Evolutionary conservation across 495 filamentous ascomycete genomes (phyloP).

Genomic region (Podospora sp.): DNA sequence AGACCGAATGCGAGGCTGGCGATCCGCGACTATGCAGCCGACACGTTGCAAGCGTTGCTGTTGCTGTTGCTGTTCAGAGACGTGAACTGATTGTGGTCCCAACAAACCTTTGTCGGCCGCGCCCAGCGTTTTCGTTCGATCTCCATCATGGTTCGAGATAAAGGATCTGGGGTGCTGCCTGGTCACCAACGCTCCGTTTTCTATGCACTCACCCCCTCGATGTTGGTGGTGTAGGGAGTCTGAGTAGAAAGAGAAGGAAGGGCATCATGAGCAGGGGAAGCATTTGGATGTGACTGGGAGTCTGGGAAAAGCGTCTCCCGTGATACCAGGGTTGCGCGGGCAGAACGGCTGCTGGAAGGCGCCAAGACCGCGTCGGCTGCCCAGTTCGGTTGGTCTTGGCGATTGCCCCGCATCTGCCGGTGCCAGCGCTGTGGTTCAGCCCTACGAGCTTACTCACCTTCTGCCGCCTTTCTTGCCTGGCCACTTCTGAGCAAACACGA

Average conservation of each 20-base stretch:
- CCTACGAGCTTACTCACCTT: slow-evolving; percentile 3
- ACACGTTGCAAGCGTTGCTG: slow-evolving; percentile 5
- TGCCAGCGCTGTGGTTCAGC: background rate
- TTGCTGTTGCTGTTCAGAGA: background rate
- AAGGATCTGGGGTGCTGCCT: background rate
- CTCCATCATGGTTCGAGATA: background rate
- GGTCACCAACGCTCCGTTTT: background rate
- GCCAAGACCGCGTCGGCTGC: background rate
- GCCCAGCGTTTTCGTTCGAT: background rate
- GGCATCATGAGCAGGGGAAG: background rate
- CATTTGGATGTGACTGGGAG: background rate
- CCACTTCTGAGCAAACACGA: no score
- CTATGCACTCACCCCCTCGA: background rate
- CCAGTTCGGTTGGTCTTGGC: background rate
- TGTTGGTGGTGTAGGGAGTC: background rate
- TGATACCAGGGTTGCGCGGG: background rate
- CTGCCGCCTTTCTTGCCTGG: background rate
- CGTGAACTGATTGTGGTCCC: background rate
- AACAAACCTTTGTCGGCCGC: background rate
- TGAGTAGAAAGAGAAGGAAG: background rate
- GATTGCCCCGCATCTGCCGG: background rate
- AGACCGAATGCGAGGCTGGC: background rate
- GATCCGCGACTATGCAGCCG: background rate
- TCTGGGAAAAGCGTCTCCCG: background rate
- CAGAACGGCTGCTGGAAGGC: background rate